phyloP scores from a whole-genome alignment of 176 grass and related monocot species.

The maize (Zea mays) region Zm-B73-REFERENCE-NAM-5.0 NC_050097.1:236178501-236179000 shows the following conservation, averaged over 20 bases:
- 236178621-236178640: background rate
- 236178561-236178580: constrained; percentile 7
- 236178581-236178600: constrained; percentile 7
- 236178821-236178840: constrained; percentile 33
- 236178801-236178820: constrained; percentile 59
- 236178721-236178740: constrained; percentile 84
- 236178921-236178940: constrained; percentile 73
- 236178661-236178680: constrained; percentile 4
- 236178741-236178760: constrained; percentile 79
- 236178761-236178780: constrained; percentile 78
- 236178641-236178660: constrained; percentile 17
- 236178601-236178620: constrained; percentile 1
- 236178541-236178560: constrained; percentile 23
- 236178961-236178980: constrained; percentile 68
- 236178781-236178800: constrained; percentile 97
- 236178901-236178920: constrained; percentile 73
- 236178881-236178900: constrained; percentile 82
- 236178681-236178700: constrained; percentile 23
- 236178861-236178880: constrained; percentile 42
- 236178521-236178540: constrained; percentile 26
- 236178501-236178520: constrained; percentile 35
- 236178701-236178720: constrained; percentile 60
- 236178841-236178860: constrained; percentile 33
- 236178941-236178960: constrained; percentile 68
- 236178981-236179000: constrained; percentile 18